phyloP scores from a whole-genome alignment of 306 rosid species.

The Carpinus viminea region DNA sequence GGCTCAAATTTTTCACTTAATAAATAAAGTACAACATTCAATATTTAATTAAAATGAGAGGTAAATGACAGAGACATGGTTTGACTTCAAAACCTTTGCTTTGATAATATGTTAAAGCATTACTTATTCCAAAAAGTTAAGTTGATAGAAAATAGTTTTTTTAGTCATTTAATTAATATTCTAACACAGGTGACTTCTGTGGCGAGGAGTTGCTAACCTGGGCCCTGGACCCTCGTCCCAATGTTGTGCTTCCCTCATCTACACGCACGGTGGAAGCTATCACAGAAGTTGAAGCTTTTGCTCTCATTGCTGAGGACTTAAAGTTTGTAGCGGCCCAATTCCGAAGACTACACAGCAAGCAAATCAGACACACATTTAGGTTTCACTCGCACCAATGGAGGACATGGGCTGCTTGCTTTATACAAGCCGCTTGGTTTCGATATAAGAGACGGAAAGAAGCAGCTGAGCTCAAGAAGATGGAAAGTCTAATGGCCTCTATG shows the following conservation, averaged over 20 bases:
- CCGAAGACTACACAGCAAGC: conserved; percentile 55
- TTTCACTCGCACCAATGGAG: conserved; percentile 55
- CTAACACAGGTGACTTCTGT: conserved; percentile 49
- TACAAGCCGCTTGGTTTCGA: conserved; percentile 70
- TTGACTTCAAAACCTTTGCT: no score
- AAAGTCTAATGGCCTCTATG: conserved; percentile 11
- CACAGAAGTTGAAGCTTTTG: conserved; percentile 65
- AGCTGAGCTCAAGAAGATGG: conserved; percentile 41
- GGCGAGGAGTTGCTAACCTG: conserved; percentile 65
- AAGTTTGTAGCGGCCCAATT: conserved; percentile 57
- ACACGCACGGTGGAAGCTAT: conserved; percentile 53
- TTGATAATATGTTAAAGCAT: no score
- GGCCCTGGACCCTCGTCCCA: conserved; percentile 55
- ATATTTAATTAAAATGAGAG: no score
- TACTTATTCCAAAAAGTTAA: no score
- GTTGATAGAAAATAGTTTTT: no score
- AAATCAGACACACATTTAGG: conserved; percentile 47
- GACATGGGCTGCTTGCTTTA: conserved; percentile 64
- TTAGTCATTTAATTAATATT: no score
- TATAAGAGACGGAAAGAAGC: conserved; percentile 42
- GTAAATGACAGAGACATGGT: no score
- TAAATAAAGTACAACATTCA: no score
- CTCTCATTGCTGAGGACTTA: conserved; percentile 51
- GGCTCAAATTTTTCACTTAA: no score
- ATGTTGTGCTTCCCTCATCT: conserved; percentile 44